phyloP scores from a whole-genome alignment of 108 stramenopile genomes.

The Skeletonema grethae region DNA sequence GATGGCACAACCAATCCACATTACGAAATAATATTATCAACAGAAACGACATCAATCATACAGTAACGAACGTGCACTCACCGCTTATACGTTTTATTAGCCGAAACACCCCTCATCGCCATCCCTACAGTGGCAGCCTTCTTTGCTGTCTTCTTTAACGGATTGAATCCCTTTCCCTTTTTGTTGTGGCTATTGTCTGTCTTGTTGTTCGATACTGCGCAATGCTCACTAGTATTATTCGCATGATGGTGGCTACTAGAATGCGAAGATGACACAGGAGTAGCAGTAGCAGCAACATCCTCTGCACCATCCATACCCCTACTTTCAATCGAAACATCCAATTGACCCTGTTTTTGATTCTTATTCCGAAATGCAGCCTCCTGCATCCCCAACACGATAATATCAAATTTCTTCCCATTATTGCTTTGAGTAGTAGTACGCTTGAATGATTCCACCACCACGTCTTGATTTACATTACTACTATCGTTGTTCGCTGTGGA shows the following conservation, averaged over 20 bases:
- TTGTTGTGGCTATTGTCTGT: too few relatives aligned
- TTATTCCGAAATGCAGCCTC: constrained; percentile 43
- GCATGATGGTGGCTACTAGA: too few relatives aligned
- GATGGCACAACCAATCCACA: too few relatives aligned
- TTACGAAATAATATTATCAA: too few relatives aligned
- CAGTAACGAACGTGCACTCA: not conserved
- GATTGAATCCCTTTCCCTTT: not conserved
- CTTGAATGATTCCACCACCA: too few relatives aligned
- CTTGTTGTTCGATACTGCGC: too few relatives aligned
- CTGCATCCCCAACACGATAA: constrained; percentile 57
- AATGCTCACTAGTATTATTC: not conserved
- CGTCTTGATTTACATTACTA: too few relatives aligned
- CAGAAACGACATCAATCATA: too few relatives aligned
- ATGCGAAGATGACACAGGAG: not conserved
- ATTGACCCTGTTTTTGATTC: not conserved
- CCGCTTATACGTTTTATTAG: constrained; percentile 14
- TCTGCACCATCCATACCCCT: not conserved
- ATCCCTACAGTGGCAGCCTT: constrained; percentile 10
- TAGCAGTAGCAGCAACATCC: not conserved
- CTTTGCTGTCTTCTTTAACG: not conserved
- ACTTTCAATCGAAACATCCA: not conserved
- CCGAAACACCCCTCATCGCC: constrained; percentile 24
- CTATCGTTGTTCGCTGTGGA: not conserved
- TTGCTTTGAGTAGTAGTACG: too few relatives aligned
- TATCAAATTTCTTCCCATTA: constrained; percentile 22